Evolutionary conservation across 1,139 yeast species (phyloP), one percentile per base, ranked within the genome.

Genomic region (Magnusiomyces magnusii): DNA sequence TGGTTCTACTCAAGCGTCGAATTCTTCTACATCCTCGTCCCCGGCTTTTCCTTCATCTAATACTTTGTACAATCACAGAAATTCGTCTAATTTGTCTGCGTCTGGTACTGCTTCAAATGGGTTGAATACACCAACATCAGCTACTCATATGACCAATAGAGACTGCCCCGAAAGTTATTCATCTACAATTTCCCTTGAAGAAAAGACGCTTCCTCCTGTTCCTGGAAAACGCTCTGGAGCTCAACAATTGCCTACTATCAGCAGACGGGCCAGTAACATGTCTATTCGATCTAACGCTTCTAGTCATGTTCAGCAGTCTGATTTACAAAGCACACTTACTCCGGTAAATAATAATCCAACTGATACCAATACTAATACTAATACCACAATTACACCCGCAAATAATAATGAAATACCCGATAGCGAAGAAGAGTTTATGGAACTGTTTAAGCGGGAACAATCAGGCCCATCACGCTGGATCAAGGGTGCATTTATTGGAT

Each of bases 401-500:
- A 39, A 57, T 56, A 24, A 57, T 57, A 31, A 54, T 58, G 58
- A 31, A n/a, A 54, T 47, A 44, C 50, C 51, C 7, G 57, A 52
- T 17, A 63, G 61, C 25, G 70, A 66, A 53, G 68, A 71, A 23
- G 59, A 55, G 27, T 57, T 57, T 47, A 57, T 73, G 72, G 78
- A 74, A 13, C 80, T 78, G 52, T 77, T 77, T 9, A 78, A 76
- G 44, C 80, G 75, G 36, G 62, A 60, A 39, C 58, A 51, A 23
- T 60, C 52, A 81, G 86, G 2, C 92, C 93, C 2, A 77, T 58
- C 83, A n/a, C 80, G 86, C 54, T 93, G 98, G 98, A 79, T 91
- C 56, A 87, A 87, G 67, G 99, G 99, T 31, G 89, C 96, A 0
- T 77, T 92, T 51, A 90, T 93, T 64, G 99, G 99, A 0, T 85